These are phyloP conservation scores for Hygrophoropsis aurantiaca DNA, from an alignment of 768 basidiomycete genomes.

Conservation along the genomic window DNA sequence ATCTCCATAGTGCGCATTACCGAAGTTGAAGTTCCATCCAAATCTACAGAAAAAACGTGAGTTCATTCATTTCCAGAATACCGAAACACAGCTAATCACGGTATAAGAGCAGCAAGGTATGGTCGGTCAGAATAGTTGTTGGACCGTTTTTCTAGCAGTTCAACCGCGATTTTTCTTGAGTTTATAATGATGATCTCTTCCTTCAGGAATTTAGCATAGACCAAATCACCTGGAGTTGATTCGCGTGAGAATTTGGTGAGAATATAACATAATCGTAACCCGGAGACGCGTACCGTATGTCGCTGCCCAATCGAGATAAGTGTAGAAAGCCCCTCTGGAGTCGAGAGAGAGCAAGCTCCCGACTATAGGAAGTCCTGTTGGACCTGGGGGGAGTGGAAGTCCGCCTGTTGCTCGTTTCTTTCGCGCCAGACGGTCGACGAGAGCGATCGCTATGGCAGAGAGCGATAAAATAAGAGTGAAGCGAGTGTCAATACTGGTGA, in stretches of 20 bases:
- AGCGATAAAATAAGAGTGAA: background rate
- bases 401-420: background rate
- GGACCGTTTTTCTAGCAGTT: constrained; percentile 5
- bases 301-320: constrained; percentile 1
- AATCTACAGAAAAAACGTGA: background rate
- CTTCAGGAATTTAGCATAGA: background rate
- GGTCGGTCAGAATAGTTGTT: constrained; percentile 7
- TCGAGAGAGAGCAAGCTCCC: constrained; percentile 2
- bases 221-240: background rate
- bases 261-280: too few relatives aligned
- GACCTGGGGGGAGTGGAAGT: constrained; percentile 3
- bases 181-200: background rate
- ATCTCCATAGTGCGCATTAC: background rate
- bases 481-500: too few relatives aligned
- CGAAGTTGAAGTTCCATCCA: constrained; percentile 1
- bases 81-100: background rate
- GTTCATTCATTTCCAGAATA: background rate
- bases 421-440: background rate
- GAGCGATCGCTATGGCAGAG: background rate
- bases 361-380: constrained; percentile 1
- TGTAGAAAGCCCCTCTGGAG: constrained; percentile 1
- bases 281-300: constrained; percentile 6
- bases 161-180: background rate
- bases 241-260: too few relatives aligned
- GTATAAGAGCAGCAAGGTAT: background rate